Conservation (phyloP, 1,139 yeast genomes). For the Torulaspora pretoriensis region DNA sequence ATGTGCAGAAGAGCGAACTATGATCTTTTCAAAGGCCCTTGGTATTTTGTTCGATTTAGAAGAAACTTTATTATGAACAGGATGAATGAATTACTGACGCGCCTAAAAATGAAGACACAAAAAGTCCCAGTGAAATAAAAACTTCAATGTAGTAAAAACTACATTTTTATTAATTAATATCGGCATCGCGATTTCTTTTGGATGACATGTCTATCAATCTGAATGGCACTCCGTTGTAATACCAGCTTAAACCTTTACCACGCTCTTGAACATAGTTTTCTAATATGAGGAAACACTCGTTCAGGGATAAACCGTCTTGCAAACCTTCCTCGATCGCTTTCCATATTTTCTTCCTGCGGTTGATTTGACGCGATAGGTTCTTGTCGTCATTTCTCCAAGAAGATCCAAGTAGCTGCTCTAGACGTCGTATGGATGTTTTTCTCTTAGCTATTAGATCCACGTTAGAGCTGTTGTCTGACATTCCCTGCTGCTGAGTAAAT, state of each 20-base stretch:
- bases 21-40: background rate
- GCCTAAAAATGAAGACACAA: slow-evolving; percentile 5
- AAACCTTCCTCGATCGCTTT: slow-evolving; percentile 30
- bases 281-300: slow-evolving; percentile 24
- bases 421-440: slow-evolving; percentile 24
- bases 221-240: slow-evolving; percentile 33
- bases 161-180: background rate
- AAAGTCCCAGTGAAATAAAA: background rate
- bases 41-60: background rate
- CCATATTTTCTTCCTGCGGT: slow-evolving; percentile 34
- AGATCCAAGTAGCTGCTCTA: slow-evolving; percentile 27
- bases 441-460: slow-evolving; percentile 21
- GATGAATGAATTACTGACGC: slow-evolving; percentile 4
- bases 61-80: slow-evolving; percentile 2
- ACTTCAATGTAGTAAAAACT: background rate
- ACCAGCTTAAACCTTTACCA: slow-evolving; percentile 29
- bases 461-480: slow-evolving; percentile 11
- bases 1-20: background rate
- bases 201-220: slow-evolving; percentile 21
- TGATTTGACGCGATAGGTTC: slow-evolving; percentile 32
- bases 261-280: slow-evolving; percentile 24
- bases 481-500: slow-evolving; percentile 20
- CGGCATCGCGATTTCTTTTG: background rate
- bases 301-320: slow-evolving; percentile 23
- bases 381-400: slow-evolving; percentile 32